Base-by-base conservation (phyloP, 345 rosid species). In the Hibiscus tridactylites region DNA sequence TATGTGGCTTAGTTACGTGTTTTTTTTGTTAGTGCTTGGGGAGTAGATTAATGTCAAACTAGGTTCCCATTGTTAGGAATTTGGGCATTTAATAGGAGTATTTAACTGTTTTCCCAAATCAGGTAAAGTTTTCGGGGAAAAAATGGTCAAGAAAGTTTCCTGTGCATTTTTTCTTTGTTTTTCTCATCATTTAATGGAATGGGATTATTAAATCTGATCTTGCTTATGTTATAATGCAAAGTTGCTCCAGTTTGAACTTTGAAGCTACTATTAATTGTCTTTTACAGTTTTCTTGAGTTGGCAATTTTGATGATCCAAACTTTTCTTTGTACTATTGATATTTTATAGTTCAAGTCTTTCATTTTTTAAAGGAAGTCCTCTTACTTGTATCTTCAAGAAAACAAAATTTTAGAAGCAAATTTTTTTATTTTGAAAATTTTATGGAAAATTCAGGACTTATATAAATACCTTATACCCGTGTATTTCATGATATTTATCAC, bases 101-200 rank as follows among this genome's bases (percentile, higher is more conserved):
- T 71, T 54, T 35, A 26, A n/a, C 59, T 44, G 67, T 61, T 71
- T 46, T 53, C 52, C 54, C 59, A 44, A 50, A 15, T 42, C 56
- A 44, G 57, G 9, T 58, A 53, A 49, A 19, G 21, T 35, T 35
- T 77, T 35, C 6, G 33, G 33, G 33, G 33, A n/a, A 46, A 62
- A 42, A 59, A 24, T 46, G 26, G 74, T 56, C 24, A 65, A 39
- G 44, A 39, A 39, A 39, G 44, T 31, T 11, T 56, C 13, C 47
- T 46, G 44, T 59, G 33, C 13, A 16, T 24, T 67, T 49, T 52
- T 52, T 49, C 11, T 61, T 72, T 33, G 47, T 47, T 65, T 65
- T 54, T 33, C 47, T 70, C 9, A n/a, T 13, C 50, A 58, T 5
- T 76, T 15, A 46, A 46, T 60, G 9, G 47, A 21, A 47, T 42